Percentiles rank a stretch among this genome's conserved stretches.
These are phyloP conservation scores for Abrus pulchellus DNA, from an alignment of 306 rosid genomes.

Conservation along the genomic window DNA sequence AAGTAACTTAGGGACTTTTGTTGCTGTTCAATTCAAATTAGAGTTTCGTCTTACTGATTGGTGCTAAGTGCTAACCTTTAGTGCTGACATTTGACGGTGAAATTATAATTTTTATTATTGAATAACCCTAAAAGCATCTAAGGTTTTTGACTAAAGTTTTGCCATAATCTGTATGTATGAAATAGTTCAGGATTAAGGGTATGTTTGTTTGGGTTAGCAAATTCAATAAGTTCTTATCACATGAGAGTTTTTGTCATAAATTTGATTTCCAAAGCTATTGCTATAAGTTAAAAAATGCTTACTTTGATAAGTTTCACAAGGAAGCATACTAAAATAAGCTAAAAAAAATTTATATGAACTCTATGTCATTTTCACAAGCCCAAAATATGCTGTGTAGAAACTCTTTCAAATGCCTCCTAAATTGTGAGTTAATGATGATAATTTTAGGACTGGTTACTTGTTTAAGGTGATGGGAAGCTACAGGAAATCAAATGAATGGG, in stretches of 20 bases:
- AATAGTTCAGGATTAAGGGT: no score
- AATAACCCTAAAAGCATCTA: no score
- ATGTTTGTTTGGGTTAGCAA: no score
- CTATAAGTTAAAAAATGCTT: not conserved
- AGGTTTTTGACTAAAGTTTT: no score
- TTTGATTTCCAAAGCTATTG: not conserved
- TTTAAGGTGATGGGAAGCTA: constrained; percentile 40
- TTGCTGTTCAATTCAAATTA: no score
- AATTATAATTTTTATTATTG: no score
- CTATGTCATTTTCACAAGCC: not conserved
- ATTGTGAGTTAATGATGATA: constrained; percentile 7
- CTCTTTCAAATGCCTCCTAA: not conserved
- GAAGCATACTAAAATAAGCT: not conserved
- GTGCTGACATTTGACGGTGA: no score
- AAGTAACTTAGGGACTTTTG: not conserved
- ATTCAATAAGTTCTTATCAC: no score
- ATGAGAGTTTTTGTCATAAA: no score
- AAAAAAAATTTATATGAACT: not conserved
- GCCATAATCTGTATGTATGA: no score
- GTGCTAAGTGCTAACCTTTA: no score
- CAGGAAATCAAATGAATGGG: constrained; percentile 2
- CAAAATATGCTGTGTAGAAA: not conserved
- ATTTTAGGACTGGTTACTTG: not conserved
- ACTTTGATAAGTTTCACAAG: not conserved
- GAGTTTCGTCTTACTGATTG: not conserved